These are phyloP conservation scores for Amphirosellinia nigrospora DNA, from an alignment of 495 filamentous ascomycete genomes.

Conservation along the genomic window DNA sequence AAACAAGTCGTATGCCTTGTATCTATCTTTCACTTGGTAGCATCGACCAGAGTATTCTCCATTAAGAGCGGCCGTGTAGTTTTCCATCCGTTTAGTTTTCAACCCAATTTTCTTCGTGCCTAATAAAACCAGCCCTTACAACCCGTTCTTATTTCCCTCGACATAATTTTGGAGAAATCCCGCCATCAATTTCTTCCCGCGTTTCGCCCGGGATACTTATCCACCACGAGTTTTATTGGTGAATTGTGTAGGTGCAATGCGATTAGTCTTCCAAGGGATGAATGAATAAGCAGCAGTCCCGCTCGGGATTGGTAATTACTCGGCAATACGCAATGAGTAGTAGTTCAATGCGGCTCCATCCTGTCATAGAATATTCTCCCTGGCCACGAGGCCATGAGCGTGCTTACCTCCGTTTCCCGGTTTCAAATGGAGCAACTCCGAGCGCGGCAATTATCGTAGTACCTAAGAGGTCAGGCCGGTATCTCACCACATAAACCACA, in stretches of 20 bases:
- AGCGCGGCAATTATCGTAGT: too few species aligned
- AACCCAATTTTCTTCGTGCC: background rate
- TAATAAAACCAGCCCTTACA: background rate
- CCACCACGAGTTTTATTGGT: too few species aligned
- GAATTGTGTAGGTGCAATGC: background rate
- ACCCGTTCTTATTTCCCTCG: background rate
- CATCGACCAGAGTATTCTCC: background rate
- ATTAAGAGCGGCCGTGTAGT: background rate
- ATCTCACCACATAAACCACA: background rate
- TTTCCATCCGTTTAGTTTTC: background rate
- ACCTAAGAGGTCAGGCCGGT: background rate
- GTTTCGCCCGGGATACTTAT: too few species aligned
- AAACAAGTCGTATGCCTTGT: background rate
- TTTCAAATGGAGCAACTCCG: background rate
- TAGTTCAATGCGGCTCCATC: background rate
- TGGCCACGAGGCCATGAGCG: background rate
- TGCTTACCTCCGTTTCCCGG: background rate
- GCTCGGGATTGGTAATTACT: background rate
- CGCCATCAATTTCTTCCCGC: too few species aligned
- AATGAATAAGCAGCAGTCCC: background rate
- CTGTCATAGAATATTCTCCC: background rate
- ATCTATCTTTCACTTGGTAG: background rate
- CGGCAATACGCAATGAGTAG: background rate
- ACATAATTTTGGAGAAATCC: background rate
- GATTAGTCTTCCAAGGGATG: background rate